Base-by-base conservation (phyloP, 345 rosid genomes). In the Noccaea caerulescens region DNA sequence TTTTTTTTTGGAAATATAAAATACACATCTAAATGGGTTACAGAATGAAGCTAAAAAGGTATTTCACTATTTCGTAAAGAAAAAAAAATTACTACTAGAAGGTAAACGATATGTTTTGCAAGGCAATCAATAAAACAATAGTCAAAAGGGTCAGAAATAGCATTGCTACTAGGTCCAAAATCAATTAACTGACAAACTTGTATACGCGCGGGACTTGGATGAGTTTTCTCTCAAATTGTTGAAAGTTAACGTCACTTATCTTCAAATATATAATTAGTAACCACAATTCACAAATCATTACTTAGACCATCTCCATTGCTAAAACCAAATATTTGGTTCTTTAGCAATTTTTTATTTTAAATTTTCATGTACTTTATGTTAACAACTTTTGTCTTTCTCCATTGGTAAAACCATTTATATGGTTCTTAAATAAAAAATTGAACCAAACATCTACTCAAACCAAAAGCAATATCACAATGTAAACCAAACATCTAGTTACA, bases 231-330 rank as follows among this genome's bases (percentile, higher is more conserved):
- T 47, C 36, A 20, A 8, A 49, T 12, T 49, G 58, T 49, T 64
- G n/a, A 34, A 60, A 47, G 53, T 9, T 44, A 30, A 5, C 66
- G 30, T 38, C 30, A 32, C 1, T 45, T 16, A 53, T 12, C 27
- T n/a, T 37, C 13, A 41, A 9, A 38, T 12, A 50, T 27, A 25
- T 23, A 42, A 60, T 23, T 20, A 59, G 2, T 12, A 37, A 38
- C 71, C 51, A 53, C 39, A n/a, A 30, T 41, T 42, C 52, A 41
- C 39, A n/a, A 30, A 53, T 30, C 52, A 41, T 52, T 25, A 13
- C 10, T 52, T n/a, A n/a, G n/a, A n/a, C n/a, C n/a, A n/a, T n/a
- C n/a, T n/a, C n/a, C n/a, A n/a, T n/a, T n/a, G n/a, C n/a, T n/a
- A n/a, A n/a, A n/a, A n/a, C n/a, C n/a, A n/a, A n/a, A n/a, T n/a